Conservation (phyloP, 495 filamentous ascomycete species). For the Beverwykella pulmonaria region DNA sequence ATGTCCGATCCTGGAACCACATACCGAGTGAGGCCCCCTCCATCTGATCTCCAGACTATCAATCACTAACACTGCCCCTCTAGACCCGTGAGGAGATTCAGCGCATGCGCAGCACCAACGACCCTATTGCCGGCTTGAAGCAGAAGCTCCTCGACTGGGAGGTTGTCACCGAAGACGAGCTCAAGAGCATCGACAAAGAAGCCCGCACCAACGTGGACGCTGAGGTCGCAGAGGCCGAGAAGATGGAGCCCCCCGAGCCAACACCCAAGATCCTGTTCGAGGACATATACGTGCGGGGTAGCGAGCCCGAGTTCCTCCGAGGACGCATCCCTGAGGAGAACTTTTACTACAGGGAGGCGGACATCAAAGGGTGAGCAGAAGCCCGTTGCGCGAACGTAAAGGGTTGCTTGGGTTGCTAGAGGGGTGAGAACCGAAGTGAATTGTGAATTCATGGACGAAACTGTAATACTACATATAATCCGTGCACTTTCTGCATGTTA, state of each 20-base stretch:
- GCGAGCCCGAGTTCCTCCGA: slow-evolving; percentile 87
- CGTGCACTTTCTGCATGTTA: slow-evolving; percentile 15
- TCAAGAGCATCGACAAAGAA: slow-evolving; percentile 93
- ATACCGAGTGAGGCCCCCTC: slow-evolving; percentile 62
- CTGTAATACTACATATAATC: slow-evolving; percentile 27
- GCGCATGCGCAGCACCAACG: slow-evolving; percentile 97
- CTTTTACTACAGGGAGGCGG: slow-evolving; percentile 71
- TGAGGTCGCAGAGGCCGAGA: slow-evolving; percentile 88
- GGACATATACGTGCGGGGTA: slow-evolving; percentile 94
- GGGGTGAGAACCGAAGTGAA: background rate
- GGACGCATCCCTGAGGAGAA: slow-evolving; percentile 91
- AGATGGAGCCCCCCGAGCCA: slow-evolving; percentile 75
- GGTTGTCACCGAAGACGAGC: slow-evolving; percentile 90
- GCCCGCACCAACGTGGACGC: slow-evolving; percentile 80
- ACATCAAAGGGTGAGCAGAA: slow-evolving; percentile 30
- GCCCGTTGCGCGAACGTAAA: slow-evolving; percentile 34
- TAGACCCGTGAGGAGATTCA: slow-evolving; percentile 95
- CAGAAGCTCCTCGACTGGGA: slow-evolving; percentile 96
- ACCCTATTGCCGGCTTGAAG: slow-evolving; percentile 97
- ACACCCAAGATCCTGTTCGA: slow-evolving; percentile 82
- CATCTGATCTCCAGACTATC: background rate
- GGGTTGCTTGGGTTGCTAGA: background rate
- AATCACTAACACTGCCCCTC: slow-evolving; percentile 3
- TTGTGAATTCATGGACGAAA: slow-evolving; percentile 12
- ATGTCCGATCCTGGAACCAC: slow-evolving; percentile 99